phyloP scores from a whole-genome alignment of 2,329 filamentous ascomycete genomes.

The Pyrenophora seminiperda region DNA sequence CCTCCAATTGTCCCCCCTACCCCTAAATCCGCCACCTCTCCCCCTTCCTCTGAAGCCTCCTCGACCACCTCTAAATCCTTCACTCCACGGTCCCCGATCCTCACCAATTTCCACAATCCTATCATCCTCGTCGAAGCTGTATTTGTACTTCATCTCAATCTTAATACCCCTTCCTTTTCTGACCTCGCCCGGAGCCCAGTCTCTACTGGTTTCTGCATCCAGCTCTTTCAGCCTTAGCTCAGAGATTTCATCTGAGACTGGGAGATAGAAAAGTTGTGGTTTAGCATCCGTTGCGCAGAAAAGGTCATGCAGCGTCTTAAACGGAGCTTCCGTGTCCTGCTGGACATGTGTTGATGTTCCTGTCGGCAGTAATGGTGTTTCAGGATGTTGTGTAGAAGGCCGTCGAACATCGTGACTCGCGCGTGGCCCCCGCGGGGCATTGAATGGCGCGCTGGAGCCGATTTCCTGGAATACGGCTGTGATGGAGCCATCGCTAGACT shows the following conservation, averaged over 20 bases:
- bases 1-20: constrained; percentile 5
- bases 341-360: constrained; percentile 17
- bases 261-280: constrained; percentile 68
- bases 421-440: constrained; percentile 32
- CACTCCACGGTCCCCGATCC: constrained; percentile 40
- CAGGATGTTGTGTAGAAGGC: constrained; percentile 2
- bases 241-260: constrained; percentile 68
- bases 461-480: constrained; percentile 43
- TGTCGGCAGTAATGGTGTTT: constrained; percentile 4
- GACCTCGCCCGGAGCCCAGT: constrained; percentile 47
- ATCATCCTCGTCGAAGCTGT: constrained; percentile 53
- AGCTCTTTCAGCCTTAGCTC: constrained; percentile 68
- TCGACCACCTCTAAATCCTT: constrained; percentile 24
- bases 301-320: constrained; percentile 63
- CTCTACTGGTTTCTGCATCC: constrained; percentile 51
- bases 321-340: constrained; percentile 42
- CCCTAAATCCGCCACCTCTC: constrained; percentile 9
- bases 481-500: constrained; percentile 24
- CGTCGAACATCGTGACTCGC: constrained; percentile 13
- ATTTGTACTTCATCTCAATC: constrained; percentile 44
- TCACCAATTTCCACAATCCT: constrained; percentile 50
- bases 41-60: constrained; percentile 8
- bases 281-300: constrained; percentile 66
- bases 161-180: constrained; percentile 39
- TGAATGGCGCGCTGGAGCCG: constrained; percentile 31